A percentile compares a stretch with the other conserved stretches of the same genome.
Conservation (phyloP, 768 basidiomycete species). For the Lanmaoa rubissima region DNA sequence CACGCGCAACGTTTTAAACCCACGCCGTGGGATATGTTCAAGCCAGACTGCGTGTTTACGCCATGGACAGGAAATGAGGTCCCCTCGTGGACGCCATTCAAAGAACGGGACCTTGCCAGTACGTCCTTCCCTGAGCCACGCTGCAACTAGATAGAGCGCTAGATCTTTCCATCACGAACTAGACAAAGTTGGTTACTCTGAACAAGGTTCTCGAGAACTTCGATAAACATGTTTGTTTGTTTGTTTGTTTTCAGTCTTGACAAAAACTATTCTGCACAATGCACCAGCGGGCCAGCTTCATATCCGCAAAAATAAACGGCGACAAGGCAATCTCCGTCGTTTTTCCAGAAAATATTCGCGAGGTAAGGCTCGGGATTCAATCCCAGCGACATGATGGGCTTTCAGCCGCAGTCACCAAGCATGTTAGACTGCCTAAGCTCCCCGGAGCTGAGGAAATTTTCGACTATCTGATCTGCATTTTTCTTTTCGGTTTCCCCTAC, state of each 20-base stretch:
- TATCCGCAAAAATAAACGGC: background rate
- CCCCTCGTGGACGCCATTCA: conserved; percentile 26
- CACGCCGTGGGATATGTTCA: conserved; percentile 19
- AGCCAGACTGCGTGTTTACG: conserved; percentile 23
- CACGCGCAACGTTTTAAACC: conserved; percentile 16
- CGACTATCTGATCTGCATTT: background rate
- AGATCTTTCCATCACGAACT: background rate
- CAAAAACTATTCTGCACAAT: background rate
- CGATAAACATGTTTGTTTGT: background rate
- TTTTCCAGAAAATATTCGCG: background rate
- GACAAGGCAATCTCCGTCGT: background rate
- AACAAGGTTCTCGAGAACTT: background rate
- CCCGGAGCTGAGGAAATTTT: conserved; percentile 26
- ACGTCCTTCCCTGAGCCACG: conserved; percentile 6
- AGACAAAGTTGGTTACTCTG: background rate
- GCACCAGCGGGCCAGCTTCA: background rate
- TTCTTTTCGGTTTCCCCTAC: background rate
- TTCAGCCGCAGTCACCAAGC: conserved; percentile 27
- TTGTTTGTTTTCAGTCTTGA: background rate
- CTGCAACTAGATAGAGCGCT: background rate
- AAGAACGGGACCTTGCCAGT: background rate
- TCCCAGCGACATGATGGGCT: conserved; percentile 12
- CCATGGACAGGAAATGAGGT: conserved; percentile 26
- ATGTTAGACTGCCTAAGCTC: conserved; percentile 34
- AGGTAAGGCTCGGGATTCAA: background rate